phyloP scores from a whole-genome alignment of 208 protist species.

The Leishmania turanica region DNA sequence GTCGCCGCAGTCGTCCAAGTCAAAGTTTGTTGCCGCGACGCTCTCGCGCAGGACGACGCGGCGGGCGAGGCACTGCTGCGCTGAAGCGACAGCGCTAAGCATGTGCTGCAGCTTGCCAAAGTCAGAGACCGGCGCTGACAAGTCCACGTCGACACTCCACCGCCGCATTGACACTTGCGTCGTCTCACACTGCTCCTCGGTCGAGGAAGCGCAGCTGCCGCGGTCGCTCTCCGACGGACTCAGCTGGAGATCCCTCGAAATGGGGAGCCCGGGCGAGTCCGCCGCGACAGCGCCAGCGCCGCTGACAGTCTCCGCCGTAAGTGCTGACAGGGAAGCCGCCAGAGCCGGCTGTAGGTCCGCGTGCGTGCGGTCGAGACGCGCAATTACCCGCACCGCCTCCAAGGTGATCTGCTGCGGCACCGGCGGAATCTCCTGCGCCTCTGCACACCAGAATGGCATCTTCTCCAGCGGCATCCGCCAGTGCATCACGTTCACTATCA shows the following conservation, averaged over 20 bases:
- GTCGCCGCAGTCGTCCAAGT: slow-evolving; percentile 45
- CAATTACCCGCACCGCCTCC: slow-evolving; percentile 16
- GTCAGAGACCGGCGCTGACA: slow-evolving; percentile 15
- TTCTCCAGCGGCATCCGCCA: slow-evolving; percentile 23
- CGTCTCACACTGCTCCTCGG: slow-evolving; percentile 22
- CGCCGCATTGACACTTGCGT: slow-evolving; percentile 21
- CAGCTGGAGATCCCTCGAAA: slow-evolving; percentile 16
- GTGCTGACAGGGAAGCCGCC: slow-evolving; percentile 6
- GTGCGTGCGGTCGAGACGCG: slow-evolving; percentile 8
- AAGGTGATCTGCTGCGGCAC: slow-evolving; percentile 19
- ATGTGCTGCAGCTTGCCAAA: slow-evolving; percentile 32
- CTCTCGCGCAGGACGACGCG: slow-evolving; percentile 18
- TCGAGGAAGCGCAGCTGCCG: slow-evolving; percentile 28
- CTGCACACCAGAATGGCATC: slow-evolving; percentile 32
- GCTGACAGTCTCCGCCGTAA: slow-evolving; percentile 24
- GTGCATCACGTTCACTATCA: slow-evolving; percentile 18
- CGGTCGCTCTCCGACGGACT: slow-evolving; percentile 31
- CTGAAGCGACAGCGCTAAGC: slow-evolving; percentile 5
- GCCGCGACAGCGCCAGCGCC: not conserved
- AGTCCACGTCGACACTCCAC: slow-evolving; percentile 27
- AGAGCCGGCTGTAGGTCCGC: slow-evolving; percentile 2
- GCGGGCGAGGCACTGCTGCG: slow-evolving; percentile 11
- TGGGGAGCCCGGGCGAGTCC: not conserved
- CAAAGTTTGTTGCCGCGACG: slow-evolving; percentile 17
- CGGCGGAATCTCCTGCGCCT: slow-evolving; percentile 20